Evolutionary conservation across 2,329 filamentous ascomycete genomes (phyloP).

Genomic region (Epichloe festucae): DNA sequence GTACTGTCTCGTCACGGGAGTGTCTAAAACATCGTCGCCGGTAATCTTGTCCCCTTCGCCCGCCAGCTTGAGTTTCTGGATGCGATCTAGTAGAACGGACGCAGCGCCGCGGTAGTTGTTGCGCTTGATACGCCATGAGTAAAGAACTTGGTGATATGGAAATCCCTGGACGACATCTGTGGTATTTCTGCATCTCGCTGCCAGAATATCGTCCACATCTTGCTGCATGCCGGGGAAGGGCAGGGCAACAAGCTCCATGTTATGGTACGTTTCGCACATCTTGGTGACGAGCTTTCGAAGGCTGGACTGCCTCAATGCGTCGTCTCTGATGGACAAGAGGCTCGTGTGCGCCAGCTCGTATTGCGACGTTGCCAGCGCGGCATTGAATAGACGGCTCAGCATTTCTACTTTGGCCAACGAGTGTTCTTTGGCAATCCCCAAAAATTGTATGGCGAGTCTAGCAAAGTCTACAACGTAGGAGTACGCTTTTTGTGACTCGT

Average conservation of each 20-base stretch:
- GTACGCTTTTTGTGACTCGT: constrained; percentile 63
- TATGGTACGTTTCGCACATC: constrained; percentile 56
- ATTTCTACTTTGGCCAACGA: constrained; percentile 51
- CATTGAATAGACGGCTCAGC: constrained; percentile 71
- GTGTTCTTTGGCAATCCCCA: constrained; percentile 17
- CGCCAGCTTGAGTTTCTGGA: constrained; percentile 46
- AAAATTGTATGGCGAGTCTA: constrained; percentile 57
- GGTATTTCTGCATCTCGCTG: constrained; percentile 55
- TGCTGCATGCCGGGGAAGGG: constrained; percentile 68
- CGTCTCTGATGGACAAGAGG: constrained; percentile 58
- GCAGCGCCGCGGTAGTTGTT: constrained; percentile 76
- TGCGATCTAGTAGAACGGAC: constrained; percentile 46
- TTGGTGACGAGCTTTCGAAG: constrained; percentile 56
- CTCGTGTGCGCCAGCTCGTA: constrained; percentile 76
- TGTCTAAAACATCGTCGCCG: constrained; percentile 45
- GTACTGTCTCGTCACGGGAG: constrained; percentile 60
- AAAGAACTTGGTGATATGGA: constrained; percentile 83
- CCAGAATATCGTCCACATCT: constrained; percentile 66
- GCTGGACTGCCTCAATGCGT: constrained; percentile 56
- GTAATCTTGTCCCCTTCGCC: constrained; percentile 45
- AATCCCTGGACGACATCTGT: constrained; percentile 53
- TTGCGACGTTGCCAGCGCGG: constrained; percentile 63
- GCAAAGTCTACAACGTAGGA: constrained; percentile 79
- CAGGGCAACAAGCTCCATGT: constrained; percentile 56
- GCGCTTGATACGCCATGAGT: constrained; percentile 76